Conservation (phyloP, 75 land plant genomes). For the Sequoiadendron giganteum region DNA sequence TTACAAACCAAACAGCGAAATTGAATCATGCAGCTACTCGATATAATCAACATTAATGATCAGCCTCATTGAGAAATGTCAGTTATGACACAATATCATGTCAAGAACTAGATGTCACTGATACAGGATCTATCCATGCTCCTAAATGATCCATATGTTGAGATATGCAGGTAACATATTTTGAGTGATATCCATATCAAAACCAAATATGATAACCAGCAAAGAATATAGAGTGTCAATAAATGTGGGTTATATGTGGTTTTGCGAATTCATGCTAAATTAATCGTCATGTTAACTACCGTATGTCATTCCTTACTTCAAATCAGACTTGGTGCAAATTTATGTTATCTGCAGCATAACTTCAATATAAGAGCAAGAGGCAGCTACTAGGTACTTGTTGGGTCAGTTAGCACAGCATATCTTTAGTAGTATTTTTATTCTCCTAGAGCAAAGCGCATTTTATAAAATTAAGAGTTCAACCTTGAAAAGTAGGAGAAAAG, state of each 20-base stretch:
- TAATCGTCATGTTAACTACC: background rate
- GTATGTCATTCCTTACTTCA: background rate
- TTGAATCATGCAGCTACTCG: background rate
- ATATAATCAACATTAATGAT: background rate
- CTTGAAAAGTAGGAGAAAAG: background rate
- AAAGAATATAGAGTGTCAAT: background rate
- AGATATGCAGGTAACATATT: background rate
- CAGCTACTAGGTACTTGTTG: background rate
- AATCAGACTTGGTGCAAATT: background rate
- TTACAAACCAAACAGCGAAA: background rate
- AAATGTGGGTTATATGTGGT: background rate
- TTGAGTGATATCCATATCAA: background rate
- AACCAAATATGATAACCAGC: background rate
- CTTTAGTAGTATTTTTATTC: background rate
- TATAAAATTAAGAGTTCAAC: background rate
- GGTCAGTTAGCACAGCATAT: background rate
- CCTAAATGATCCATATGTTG: background rate
- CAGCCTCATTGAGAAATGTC: background rate
- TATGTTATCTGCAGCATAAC: background rate
- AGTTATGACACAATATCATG: background rate
- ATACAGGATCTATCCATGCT: background rate
- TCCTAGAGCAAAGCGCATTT: background rate
- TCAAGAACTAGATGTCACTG: background rate
- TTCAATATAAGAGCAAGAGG: background rate
- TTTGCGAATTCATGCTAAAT: background rate